These are phyloP conservation scores for Cladophialophora exuberans DNA, from an alignment of 2,329 filamentous ascomycete genomes.

Conservation along the genomic window DNA sequence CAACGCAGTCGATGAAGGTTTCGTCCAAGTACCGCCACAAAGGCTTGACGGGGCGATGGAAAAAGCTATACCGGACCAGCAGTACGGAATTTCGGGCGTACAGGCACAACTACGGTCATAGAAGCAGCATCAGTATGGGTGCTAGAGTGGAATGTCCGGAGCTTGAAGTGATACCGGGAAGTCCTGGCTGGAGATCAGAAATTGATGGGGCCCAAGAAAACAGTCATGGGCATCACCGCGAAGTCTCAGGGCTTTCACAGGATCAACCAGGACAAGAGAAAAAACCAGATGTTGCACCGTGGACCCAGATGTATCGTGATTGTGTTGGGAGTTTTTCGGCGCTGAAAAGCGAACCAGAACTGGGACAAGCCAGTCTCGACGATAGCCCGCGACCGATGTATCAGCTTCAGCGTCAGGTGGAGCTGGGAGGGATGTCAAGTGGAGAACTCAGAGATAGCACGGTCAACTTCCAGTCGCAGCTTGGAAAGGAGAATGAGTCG, in stretches of 20 bases:
- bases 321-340: slow-evolving; percentile 29
- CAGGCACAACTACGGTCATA: slow-evolving; percentile 26
- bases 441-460: slow-evolving; percentile 20
- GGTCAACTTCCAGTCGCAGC: slow-evolving; percentile 18
- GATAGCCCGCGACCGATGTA: neutral
- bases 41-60: slow-evolving; percentile 25
- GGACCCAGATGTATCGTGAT: slow-evolving; percentile 21
- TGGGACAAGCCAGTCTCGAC: slow-evolving; percentile 2
- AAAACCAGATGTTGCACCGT: slow-evolving; percentile 10
- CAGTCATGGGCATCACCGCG: neutral
- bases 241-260: neutral
- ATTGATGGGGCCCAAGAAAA: slow-evolving; percentile 9
- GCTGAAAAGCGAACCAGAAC: slow-evolving; percentile 23
- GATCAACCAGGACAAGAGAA: neutral
- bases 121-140: slow-evolving; percentile 30
- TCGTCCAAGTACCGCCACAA: slow-evolving; percentile 11
- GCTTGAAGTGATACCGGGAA: slow-evolving; percentile 30
- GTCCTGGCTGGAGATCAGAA: slow-evolving; percentile 1
- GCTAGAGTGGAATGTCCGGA: slow-evolving; percentile 30
- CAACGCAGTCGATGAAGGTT: neutral
- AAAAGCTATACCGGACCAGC: slow-evolving; percentile 26
- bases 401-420: slow-evolving; percentile 1
- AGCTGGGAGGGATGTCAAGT: neutral
- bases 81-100: slow-evolving; percentile 28
- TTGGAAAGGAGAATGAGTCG: slow-evolving; percentile 19